Evolutionary conservation across 176 grass and related monocot species (phyloP), one percentile per base, ranked within the genome.

Genomic region (Avena atlantica): DNA sequence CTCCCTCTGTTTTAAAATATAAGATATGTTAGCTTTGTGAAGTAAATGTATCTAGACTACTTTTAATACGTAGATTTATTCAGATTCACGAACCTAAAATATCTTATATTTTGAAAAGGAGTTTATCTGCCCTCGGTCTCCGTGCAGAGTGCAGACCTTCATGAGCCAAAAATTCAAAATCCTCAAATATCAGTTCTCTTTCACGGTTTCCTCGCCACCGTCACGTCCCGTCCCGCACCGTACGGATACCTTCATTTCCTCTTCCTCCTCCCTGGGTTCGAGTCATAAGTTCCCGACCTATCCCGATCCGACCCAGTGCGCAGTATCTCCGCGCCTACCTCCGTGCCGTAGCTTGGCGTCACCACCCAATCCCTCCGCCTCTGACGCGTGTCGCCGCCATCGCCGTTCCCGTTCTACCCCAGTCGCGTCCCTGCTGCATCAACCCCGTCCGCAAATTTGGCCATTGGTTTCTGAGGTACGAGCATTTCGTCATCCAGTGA

Each of bases 201-300:
- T 12, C 64, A 34, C 64, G 6, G 64, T 67, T 67, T 67, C 64
- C 64, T 67, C 64, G 27, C 64, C 64, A 16, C 64, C 55, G 16
- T 8, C 55, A 17, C 55, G 15, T 1, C 52, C 52, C 15, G 55
- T 57, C 55, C 55, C 55, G 55, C 55, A 19, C 55, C 64, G 64
- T 66, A 66, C 63, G 13, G 27, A 7, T 65, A 66, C 27, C 64
- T 67, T 36, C 64, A 67, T 67, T 67, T 67, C 63, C 29, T 62
- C 64, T 12, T 62, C 64, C 64, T 67, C 64, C 64, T 67, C 27
- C 12, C 61, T 64, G 61, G 3, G 61, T 29, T 29, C 61, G n/a
- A 27, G 61, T 31, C 63, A 27, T 36, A 14, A 42, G 40, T 42
- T 42, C 40, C 40, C 40, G 40, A 16, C 29, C 64, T 17, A 67